Conservation (phyloP, 192 early-diverging fungal genomes). For the Endogone sp. region DNA sequence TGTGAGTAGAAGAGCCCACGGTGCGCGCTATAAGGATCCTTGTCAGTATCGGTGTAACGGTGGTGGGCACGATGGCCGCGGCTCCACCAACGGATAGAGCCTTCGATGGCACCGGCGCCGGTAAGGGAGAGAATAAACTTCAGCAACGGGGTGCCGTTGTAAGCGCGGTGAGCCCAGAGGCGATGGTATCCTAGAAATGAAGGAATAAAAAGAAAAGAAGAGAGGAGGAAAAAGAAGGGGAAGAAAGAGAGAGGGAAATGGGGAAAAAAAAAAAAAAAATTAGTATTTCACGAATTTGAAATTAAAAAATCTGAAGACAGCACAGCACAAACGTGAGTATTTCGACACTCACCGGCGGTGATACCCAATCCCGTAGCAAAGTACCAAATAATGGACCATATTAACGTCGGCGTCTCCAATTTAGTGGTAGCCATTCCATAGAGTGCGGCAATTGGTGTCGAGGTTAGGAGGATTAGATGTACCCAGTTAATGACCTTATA, state of each 20-base stretch:
- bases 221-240: neutral
- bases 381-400: slow-evolving; percentile 72
- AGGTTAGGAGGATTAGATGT: slow-evolving; percentile 55
- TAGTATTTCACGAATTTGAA: neutral
- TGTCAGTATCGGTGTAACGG: slow-evolving; percentile 81
- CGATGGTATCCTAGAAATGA: slow-evolving; percentile 70
- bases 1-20: slow-evolving; percentile 81
- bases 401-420: slow-evolving; percentile 61
- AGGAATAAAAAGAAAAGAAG: neutral
- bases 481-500: slow-evolving; percentile 66
- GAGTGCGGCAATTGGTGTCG: slow-evolving; percentile 74
- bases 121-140: slow-evolving; percentile 60
- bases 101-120: slow-evolving; percentile 72
- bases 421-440: slow-evolving; percentile 76
- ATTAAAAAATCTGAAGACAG: neutral
- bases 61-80: slow-evolving; percentile 86
- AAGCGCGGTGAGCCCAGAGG: slow-evolving; percentile 77
- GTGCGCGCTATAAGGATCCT: slow-evolving; percentile 80
- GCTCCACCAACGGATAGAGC: slow-evolving; percentile 84
- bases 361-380: slow-evolving; percentile 81
- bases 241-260: neutral
- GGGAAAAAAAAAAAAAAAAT: neutral
- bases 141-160: slow-evolving; percentile 59
- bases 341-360: slow-evolving; percentile 63
- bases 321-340: neutral